Evolutionary conservation across 2,329 filamentous ascomycete genomes (phyloP).

Genomic region (Neopestalotiopsis sp.): DNA sequence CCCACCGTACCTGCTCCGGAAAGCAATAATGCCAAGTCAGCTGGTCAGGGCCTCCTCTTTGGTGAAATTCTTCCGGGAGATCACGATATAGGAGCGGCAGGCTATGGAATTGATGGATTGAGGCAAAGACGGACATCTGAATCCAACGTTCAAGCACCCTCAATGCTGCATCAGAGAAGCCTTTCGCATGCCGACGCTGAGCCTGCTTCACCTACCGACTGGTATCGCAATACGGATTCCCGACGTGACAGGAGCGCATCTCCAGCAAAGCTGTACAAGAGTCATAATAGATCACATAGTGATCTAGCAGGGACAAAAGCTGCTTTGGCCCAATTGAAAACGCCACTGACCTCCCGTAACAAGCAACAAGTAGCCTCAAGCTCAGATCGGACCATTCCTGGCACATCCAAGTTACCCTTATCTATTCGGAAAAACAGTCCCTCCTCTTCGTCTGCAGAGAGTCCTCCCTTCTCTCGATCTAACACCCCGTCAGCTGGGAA

Average conservation of each 20-base stretch:
- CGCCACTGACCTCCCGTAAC: slow-evolving; percentile 34
- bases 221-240: slow-evolving; percentile 33
- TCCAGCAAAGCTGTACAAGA: slow-evolving; percentile 40
- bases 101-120: slow-evolving; percentile 64
- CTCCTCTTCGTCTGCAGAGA: slow-evolving; percentile 50
- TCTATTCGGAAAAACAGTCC: slow-evolving; percentile 51
- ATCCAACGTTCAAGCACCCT: slow-evolving; percentile 64
- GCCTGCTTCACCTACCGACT: slow-evolving; percentile 67
- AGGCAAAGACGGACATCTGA: slow-evolving; percentile 71
- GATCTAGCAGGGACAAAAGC: slow-evolving; percentile 54
- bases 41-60: slow-evolving; percentile 65
- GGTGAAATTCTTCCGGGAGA: slow-evolving; percentile 73
- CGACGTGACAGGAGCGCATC: slow-evolving; percentile 25
- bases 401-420: slow-evolving; percentile 50
- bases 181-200: slow-evolving; percentile 62
- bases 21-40: slow-evolving; percentile 35
- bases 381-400: slow-evolving; percentile 34
- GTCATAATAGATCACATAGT: slow-evolving; percentile 61
- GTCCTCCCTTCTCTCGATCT: slow-evolving; percentile 58
- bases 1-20: slow-evolving; percentile 35
- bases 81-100: slow-evolving; percentile 55
- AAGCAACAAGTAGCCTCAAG: slow-evolving; percentile 37
- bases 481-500: slow-evolving; percentile 58
- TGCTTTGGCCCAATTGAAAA: slow-evolving; percentile 36
- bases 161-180: slow-evolving; percentile 53